Percentiles rank a stretch among this genome's conserved stretches.
phyloP scores from a whole-genome alignment of 768 basidiomycete genomes.

The Trametes elegans region DNA sequence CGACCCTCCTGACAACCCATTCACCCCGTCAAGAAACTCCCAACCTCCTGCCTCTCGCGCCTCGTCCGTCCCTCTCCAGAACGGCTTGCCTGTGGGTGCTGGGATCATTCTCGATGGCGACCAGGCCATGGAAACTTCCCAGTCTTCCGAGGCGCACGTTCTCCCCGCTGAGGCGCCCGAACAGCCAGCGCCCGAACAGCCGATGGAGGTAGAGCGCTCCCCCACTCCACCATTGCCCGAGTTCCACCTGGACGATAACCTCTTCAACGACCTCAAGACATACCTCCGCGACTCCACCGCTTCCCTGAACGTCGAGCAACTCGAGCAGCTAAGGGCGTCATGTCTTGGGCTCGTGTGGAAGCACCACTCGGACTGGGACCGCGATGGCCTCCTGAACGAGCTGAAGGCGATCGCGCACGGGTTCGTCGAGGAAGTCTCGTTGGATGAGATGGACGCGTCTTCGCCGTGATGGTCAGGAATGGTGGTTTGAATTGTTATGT shows the following conservation, averaged over 20 bases:
- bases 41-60: neutral
- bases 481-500: neutral
- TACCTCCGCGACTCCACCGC: constrained; percentile 54
- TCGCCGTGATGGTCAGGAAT: constrained; percentile 1
- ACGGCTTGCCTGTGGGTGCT: constrained; percentile 1
- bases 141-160: constrained; percentile 10
- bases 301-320: constrained; percentile 75
- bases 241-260: constrained; percentile 60
- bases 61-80: neutral
- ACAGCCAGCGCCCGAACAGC: constrained; percentile 28
- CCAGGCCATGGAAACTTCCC: constrained; percentile 16
- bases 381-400: constrained; percentile 60
- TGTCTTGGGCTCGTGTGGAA: constrained; percentile 83
- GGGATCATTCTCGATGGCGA: constrained; percentile 21
- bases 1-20: constrained; percentile 18
- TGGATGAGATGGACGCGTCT: constrained; percentile 24
- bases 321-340: constrained; percentile 90
- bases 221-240: constrained; percentile 77
- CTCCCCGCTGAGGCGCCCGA: neutral
- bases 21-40: neutral
- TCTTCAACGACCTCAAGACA: constrained; percentile 47
- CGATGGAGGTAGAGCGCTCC: constrained; percentile 52
- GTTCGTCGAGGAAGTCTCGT: constrained; percentile 64
- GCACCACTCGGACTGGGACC: constrained; percentile 79
- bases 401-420: constrained; percentile 53